phyloP scores from a whole-genome alignment of 2,329 filamentous ascomycete species.

The Paraconiothyrium brasiliense region DNA sequence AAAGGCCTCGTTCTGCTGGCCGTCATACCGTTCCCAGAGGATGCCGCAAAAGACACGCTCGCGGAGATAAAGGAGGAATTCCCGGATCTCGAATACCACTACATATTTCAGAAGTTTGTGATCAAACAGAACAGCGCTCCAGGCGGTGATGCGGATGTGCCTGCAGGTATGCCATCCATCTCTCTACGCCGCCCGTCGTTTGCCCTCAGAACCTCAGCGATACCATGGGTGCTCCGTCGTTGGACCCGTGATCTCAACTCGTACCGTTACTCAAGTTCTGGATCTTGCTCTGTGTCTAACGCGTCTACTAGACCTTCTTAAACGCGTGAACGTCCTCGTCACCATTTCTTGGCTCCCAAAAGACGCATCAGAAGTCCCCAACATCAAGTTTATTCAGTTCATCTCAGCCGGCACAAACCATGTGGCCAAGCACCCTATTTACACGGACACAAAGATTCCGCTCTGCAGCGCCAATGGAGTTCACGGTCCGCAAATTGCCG shows the following conservation, averaged over 20 bases:
- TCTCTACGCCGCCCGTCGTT: background rate
- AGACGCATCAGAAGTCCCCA: constrained; percentile 45
- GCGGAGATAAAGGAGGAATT: constrained; percentile 41
- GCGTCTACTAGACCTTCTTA: constrained; percentile 46
- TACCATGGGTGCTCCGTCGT: background rate
- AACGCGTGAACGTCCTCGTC: constrained; percentile 57
- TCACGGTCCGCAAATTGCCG: constrained; percentile 71
- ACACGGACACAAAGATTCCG: constrained; percentile 61
- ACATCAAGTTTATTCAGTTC: constrained; percentile 63
- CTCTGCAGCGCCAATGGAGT: constrained; percentile 66
- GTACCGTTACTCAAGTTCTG: constrained; percentile 16
- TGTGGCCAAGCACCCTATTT: constrained; percentile 61
- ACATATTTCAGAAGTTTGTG: constrained; percentile 39
- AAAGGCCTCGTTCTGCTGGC: constrained; percentile 52
- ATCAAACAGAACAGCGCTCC: constrained; percentile 39
- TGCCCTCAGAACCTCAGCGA: background rate
- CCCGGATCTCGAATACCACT: constrained; percentile 42
- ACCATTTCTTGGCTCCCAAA: constrained; percentile 59
- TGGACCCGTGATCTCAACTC: constrained; percentile 20
- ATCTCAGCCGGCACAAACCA: constrained; percentile 68
- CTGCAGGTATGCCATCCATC: constrained; percentile 48
- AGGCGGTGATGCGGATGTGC: constrained; percentile 52
- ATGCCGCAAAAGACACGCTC: constrained; percentile 30
- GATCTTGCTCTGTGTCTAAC: constrained; percentile 6
- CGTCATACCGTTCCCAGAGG: constrained; percentile 52